Percentiles rank a stretch among this genome's conserved stretches.
These are phyloP conservation scores for Nemania sp. DNA, from an alignment of 2,329 filamentous ascomycete genomes.

Conservation along the genomic window DNA sequence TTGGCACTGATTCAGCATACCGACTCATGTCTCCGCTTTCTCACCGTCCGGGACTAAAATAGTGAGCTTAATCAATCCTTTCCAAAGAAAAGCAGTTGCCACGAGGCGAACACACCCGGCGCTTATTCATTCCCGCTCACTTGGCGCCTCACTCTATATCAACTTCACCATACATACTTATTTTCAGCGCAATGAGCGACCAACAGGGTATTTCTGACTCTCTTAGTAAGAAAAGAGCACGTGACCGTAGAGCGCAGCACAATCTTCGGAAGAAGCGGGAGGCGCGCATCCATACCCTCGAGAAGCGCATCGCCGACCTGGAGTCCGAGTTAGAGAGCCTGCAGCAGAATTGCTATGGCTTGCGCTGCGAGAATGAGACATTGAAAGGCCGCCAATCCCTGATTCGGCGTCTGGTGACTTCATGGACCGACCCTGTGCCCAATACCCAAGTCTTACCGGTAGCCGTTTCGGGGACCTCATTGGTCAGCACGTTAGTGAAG, in stretches of 20 bases:
- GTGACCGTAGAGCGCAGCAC: constrained; percentile 4
- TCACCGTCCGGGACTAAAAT: neutral
- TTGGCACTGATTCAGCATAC: constrained; percentile 2
- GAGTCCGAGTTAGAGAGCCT: neutral
- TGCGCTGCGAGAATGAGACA: constrained; percentile 11
- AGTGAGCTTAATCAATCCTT: neutral
- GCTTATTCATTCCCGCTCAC: neutral
- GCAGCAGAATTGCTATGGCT: neutral
- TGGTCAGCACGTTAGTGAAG: no score
- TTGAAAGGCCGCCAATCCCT: neutral
- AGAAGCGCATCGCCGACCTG: constrained; percentile 9
- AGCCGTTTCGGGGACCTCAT: neutral
- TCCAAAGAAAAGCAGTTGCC: neutral
- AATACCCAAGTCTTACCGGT: neutral
- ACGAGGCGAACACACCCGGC: neutral
- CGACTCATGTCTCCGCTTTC: neutral
- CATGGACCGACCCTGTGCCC: constrained; percentile 6
- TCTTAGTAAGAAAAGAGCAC: constrained; percentile 10
- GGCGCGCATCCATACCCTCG: neutral
- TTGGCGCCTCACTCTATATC: constrained; percentile 6
- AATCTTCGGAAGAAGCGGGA: constrained; percentile 20
- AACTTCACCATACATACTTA: neutral
- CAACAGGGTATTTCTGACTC: constrained; percentile 4
- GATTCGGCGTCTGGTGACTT: constrained; percentile 5
- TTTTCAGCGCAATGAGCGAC: neutral